These are phyloP conservation scores for Metschnikowia anglica DNA, from an alignment of 805 yeast species.

Conservation along the genomic window DNA sequence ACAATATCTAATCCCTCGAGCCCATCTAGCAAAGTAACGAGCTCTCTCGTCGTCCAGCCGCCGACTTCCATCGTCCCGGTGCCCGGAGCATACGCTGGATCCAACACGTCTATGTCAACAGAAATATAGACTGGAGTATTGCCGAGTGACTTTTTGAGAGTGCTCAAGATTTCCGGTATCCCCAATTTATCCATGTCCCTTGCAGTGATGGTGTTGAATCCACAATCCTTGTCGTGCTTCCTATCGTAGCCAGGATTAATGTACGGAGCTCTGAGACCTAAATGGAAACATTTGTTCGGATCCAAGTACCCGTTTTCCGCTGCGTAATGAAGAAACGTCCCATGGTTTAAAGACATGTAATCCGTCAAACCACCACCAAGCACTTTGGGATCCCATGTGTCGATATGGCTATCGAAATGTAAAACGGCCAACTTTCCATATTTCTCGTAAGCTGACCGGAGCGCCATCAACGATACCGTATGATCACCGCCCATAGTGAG, in stretches of 20 bases:
- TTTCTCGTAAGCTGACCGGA: constrained; percentile 51
- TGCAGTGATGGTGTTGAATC: constrained; percentile 47
- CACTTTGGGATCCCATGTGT: constrained; percentile 68
- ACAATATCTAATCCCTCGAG: constrained; percentile 59
- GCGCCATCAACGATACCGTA: constrained; percentile 51
- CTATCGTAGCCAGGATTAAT: constrained; percentile 39
- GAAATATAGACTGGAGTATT: constrained; percentile 44
- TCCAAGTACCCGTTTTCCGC: constrained; percentile 61
- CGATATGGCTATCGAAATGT: constrained; percentile 68
- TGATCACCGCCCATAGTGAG: constrained; percentile 65
- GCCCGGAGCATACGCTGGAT: constrained; percentile 73
- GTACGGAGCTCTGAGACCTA: constrained; percentile 66
- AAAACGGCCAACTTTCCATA: constrained; percentile 50
- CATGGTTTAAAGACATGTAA: constrained; percentile 63
- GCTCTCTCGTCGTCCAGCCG: constrained; percentile 64
- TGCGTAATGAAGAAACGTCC: constrained; percentile 69
- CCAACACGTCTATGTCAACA: constrained; percentile 62
- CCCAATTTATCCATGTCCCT: constrained; percentile 48
- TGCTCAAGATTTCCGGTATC: constrained; percentile 33
- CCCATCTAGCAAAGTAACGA: constrained; percentile 57
- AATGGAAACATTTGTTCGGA: constrained; percentile 51
- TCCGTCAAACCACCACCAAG: constrained; percentile 62
- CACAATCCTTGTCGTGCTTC: constrained; percentile 51
- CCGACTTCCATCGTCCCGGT: constrained; percentile 81
- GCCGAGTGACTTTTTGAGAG: constrained; percentile 37